Evolutionary conservation across 345 rosid species (phyloP).

Genomic region (Gossypioides kirkii): DNA sequence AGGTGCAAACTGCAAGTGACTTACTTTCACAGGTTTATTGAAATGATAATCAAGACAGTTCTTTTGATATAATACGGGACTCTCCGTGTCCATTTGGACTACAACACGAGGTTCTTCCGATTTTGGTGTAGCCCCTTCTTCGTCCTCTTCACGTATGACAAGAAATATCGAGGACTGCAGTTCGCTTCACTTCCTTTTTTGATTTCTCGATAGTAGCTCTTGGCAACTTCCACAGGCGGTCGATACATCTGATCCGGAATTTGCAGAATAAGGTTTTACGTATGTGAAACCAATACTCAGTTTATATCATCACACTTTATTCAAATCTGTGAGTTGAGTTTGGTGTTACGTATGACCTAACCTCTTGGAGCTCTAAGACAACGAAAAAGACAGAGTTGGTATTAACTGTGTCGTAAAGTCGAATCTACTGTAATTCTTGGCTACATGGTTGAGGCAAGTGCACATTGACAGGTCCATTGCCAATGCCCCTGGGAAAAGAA

Average conservation of each 20-base stretch:
- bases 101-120: slow-evolving; percentile 49
- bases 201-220: slow-evolving; percentile 60
- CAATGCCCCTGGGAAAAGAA: slow-evolving; percentile 36
- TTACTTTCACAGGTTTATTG: slow-evolving; percentile 66
- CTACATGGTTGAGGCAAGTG: slow-evolving; percentile 50
- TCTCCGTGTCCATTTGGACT: slow-evolving; percentile 95
- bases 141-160: slow-evolving; percentile 44
- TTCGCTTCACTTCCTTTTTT: slow-evolving; percentile 52
- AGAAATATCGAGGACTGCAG: slow-evolving; percentile 54
- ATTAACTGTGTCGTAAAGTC: slow-evolving; percentile 72
- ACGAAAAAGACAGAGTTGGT: slow-evolving; percentile 72
- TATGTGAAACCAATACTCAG: not conserved
- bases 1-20: slow-evolving; percentile 15
- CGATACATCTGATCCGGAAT: slow-evolving; percentile 55
- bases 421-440: slow-evolving; percentile 68
- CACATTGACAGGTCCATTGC: slow-evolving; percentile 45
- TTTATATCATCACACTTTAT: not conserved
- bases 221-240: slow-evolving; percentile 64
- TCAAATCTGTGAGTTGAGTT: not conserved
- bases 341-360: slow-evolving; percentile 15
- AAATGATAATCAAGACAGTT: slow-evolving; percentile 76
- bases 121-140: slow-evolving; percentile 25
- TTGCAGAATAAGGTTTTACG: slow-evolving; percentile 24
- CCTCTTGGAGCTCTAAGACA: slow-evolving; percentile 80
- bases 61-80: slow-evolving; percentile 69